Evolutionary conservation across 169 alveolate species (phyloP).

Genomic region (Cryptosporidium sp.): DNA sequence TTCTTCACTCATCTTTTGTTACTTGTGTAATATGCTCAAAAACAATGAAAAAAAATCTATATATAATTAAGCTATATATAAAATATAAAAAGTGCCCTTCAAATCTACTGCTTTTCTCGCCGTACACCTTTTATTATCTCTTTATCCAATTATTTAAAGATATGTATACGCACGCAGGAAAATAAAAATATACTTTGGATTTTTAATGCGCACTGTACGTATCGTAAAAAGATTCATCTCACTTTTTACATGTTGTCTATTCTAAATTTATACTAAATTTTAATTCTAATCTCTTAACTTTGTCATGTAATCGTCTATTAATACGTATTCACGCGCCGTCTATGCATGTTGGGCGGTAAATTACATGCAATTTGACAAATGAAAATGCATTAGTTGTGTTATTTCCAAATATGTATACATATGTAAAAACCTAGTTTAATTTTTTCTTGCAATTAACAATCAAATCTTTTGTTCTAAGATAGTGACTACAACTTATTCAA

Average conservation of each 20-base stretch:
- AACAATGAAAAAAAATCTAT: background rate
- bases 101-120: constrained; percentile 4
- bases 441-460: background rate
- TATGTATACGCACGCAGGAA: constrained; percentile 75
- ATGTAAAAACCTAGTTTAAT: no score
- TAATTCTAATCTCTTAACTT: constrained; percentile 4
- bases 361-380: constrained; percentile 3
- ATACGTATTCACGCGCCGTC: constrained; percentile 30
- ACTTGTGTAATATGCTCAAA: background rate
- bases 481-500: no score
- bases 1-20: constrained; percentile 88
- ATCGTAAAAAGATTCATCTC: constrained; percentile 11
- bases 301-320: constrained; percentile 58
- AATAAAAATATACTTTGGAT: constrained; percentile 41
- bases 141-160: constrained; percentile 67
- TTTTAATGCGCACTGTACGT: constrained; percentile 67
- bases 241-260: constrained; percentile 64
- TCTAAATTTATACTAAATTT: constrained; percentile 13
- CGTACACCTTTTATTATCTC: constrained; percentile 6
- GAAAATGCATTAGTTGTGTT: background rate
- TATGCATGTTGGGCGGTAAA: constrained; percentile 1
- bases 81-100: constrained; percentile 21
- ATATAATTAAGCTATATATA: constrained; percentile 1
- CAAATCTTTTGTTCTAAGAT: background rate
- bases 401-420: no score